Base-by-base conservation (phyloP, 1,284 basidiomycete species). In the Leccinum subrobustum region DNA sequence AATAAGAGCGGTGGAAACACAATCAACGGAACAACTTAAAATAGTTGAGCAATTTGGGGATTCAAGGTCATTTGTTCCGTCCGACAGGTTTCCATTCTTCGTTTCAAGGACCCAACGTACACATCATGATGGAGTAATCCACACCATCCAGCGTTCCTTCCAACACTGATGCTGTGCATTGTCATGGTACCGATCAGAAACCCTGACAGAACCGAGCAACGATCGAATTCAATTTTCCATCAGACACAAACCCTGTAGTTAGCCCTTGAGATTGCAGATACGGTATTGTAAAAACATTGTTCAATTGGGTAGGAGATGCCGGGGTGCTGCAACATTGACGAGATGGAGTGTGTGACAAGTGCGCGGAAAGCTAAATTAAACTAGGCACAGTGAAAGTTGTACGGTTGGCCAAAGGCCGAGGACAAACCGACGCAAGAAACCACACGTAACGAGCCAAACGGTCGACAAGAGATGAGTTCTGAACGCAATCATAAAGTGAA, bases 401-500 rank as follows among this genome's bases (percentile, higher is more conserved):
- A 75, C 66, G 69, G 67, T 67, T 63, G 59, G 61, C 66, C 68
- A 64, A 63, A 60, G 66, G 62, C 57, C 52, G 53, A 60, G 35
- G 63, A 67, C 71, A 70, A 74, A 72, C 69, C 72, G 64, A 65
- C 58, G 70, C 70, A 74, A 76, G 39, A 76, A 80, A 54, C 57
- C 72, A 72, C 58, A 66, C 70, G 74, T 63, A 68, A 73, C 73
- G 71, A 64, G 66, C 71, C 71, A 70, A 68, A 67, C 67, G 70
- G 70, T 73, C 74, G 73, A 78, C 72, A 70, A 70, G 66, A 67
- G 60, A 51, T 58, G 64, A 57, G 65, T 62, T 62, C 66, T 68
- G 57, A 62, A 68, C 63, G 65, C 65, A 72, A 74, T 75, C 77
- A 87, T 87, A 88, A 87, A 82, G 78, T 87, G 84, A 87, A 83